Conservation (phyloP, 345 rosid genomes). For the Lenwebbia sp. region DNA sequence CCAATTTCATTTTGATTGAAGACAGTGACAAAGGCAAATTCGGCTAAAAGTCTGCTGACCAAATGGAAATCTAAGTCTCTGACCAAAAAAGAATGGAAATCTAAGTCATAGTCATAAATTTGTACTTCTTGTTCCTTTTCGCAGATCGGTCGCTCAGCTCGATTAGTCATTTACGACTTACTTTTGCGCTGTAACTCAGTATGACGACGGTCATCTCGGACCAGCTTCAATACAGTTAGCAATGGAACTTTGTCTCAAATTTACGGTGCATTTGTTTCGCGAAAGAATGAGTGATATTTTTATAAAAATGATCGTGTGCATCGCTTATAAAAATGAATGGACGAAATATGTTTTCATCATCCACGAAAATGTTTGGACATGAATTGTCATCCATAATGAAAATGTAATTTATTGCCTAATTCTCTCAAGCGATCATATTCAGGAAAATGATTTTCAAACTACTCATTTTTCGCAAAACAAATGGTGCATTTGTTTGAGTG, state of each 20-base stretch:
- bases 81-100: not conserved
- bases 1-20: not conserved
- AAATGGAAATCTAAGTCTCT: not conserved
- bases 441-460: too few relatives aligned
- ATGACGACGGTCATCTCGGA: not conserved
- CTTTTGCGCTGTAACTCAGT: not conserved
- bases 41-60: not conserved
- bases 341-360: too few relatives aligned
- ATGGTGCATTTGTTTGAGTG: too few relatives aligned
- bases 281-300: too few relatives aligned
- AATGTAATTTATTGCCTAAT: too few relatives aligned
- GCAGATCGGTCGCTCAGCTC: not conserved
- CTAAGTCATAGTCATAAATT: not conserved
- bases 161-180: not conserved
- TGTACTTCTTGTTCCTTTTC: not conserved
- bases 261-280: not conserved
- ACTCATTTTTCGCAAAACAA: too few relatives aligned
- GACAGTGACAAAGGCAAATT: not conserved
- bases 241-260: not conserved
- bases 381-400: too few relatives aligned
- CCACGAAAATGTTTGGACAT: too few relatives aligned
- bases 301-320: too few relatives aligned
- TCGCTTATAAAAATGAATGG: too few relatives aligned
- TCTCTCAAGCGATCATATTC: too few relatives aligned
- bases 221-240: not conserved